Base-by-base conservation (phyloP, 78 protist species). In the Dictyostelium brefeldianum region DNA sequence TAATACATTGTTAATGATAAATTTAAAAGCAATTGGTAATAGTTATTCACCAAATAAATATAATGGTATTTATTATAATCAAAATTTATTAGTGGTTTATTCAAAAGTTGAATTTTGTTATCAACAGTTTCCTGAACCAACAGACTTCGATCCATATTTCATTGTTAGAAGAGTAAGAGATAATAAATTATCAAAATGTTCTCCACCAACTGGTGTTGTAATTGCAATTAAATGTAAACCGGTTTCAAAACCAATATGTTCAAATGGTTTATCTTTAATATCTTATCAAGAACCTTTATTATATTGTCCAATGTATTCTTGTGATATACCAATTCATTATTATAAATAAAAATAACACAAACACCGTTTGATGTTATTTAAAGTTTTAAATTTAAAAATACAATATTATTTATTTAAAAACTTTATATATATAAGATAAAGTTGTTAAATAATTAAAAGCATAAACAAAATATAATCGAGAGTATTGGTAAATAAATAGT, bases 231-330 rank as follows among this genome's bases (percentile, higher is more conserved):
- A 17, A 3, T 67, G 75, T 29, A 29, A 25, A 2, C 36, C 25
- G 12, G 43, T 31, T 14, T 20, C 46, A 25, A 31, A 27, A 27
- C 75, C 75, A 6, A n/a, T 27, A 31, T 67, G 75, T 31, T 22
- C 25, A 67, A 1, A 67, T 31, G 75, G 75, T 27, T 7, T 31
- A 15, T 17, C 41, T 3, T 31, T 31, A 25, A 67, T 67, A 15
- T 12, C 41, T 0, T 31, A 31, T 31, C 25, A 67, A 29, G 75
- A 67, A 27, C 75, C 75, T 14, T 7, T 1, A 27, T 29, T 15
- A 14, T 67, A 67, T 67, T 67, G 75, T 67, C 75, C 75, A 67
- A 29, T 67, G 8, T 67, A 67, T 67, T 67, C 41, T 11, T 67
- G 75, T 31, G 75, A 67, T 17, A 12, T 67, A 12, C 48, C 48